Percentiles rank a stretch among this genome's conserved stretches.
These are phyloP conservation scores for Pichia kudriavzevii DNA, from an alignment of 1,139 yeast species.

Conservation along the genomic window DNA sequence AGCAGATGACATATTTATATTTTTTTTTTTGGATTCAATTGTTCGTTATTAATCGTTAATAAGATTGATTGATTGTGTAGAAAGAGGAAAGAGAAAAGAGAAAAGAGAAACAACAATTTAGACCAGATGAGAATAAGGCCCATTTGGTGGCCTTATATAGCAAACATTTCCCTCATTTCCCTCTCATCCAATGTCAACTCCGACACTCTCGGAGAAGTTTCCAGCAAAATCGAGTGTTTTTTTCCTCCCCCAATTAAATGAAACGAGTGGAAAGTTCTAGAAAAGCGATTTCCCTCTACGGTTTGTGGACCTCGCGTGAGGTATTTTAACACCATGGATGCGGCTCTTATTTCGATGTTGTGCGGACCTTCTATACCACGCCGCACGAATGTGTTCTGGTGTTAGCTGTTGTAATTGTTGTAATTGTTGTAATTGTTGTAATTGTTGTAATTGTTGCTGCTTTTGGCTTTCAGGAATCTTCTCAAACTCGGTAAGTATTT, in stretches of 20 bases:
- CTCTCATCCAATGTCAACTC: background rate
- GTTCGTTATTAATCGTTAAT: slow-evolving; percentile 1
- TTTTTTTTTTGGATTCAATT: slow-evolving; percentile 24
- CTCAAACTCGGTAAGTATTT: no score
- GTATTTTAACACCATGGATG: no score
- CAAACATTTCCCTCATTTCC: no score
- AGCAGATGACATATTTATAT: slow-evolving; percentile 48
- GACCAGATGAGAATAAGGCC: background rate
- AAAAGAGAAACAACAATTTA: background rate
- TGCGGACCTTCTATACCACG: no score
- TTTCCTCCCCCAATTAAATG: background rate
- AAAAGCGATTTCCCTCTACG: slow-evolving; percentile 1
- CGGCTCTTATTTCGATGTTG: no score
- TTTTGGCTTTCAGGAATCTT: no score
- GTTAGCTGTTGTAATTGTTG: no score
- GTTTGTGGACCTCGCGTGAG: no score
- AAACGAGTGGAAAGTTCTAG: slow-evolving; percentile 4
- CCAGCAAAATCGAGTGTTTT: background rate
- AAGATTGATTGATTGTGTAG: background rate
- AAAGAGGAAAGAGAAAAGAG: background rate
- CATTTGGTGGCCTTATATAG: background rate
- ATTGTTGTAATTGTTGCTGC: no score
- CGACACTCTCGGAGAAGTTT: background rate
- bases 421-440: no score
- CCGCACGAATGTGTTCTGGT: slow-evolving; percentile 84